Evolutionary conservation across 176 grass and related monocot genomes (phyloP).

Genomic region (Thalia dealbata): DNA sequence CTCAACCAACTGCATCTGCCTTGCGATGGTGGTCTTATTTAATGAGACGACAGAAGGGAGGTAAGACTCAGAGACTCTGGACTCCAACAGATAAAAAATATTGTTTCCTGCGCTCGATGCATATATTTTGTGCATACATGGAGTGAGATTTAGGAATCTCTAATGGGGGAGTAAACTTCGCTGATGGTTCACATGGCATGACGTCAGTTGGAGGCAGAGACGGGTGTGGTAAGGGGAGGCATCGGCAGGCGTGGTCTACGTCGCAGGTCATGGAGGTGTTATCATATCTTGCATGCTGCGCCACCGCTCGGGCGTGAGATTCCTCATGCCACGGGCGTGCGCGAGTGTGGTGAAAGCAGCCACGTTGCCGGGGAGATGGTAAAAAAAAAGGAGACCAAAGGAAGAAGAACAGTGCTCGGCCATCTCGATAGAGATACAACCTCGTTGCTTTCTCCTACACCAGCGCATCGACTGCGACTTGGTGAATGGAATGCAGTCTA

Average conservation of each 20-base stretch:
- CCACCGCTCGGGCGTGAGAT: neutral
- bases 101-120: neutral
- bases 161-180: too few relatives aligned
- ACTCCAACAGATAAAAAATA: neutral
- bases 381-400: neutral
- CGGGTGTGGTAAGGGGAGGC: neutral
- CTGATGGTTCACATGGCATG: neutral
- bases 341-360: neutral
- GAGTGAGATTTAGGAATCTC: neutral
- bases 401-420: neutral
- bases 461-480: neutral
- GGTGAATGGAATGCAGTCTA: neutral
- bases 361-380: neutral
- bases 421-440: neutral
- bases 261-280: neutral
- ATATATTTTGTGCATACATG: neutral
- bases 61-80: neutral
- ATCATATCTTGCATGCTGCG: neutral
- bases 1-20: constrained; percentile 3
- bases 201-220: neutral
- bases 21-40: neutral
- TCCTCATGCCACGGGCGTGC: neutral
- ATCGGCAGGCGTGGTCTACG: neutral
- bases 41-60: neutral
- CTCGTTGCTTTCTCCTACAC: neutral